Conservation (phyloP, 2,329 filamentous ascomycete genomes). For the Aspergillus udagawae region DNA sequence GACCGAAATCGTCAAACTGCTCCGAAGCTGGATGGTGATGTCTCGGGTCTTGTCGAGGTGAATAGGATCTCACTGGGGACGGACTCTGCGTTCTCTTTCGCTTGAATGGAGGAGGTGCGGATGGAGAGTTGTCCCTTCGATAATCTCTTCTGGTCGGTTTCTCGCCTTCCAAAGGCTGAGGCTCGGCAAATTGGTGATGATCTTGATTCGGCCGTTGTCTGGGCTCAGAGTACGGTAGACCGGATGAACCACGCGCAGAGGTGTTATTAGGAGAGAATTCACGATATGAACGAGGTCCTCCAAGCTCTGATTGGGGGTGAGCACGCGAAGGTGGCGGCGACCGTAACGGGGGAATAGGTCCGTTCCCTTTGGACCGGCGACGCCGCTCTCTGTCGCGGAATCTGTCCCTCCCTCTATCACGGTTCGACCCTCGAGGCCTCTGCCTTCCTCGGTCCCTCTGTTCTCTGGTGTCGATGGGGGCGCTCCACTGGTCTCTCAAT, state of each 20-base stretch:
- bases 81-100: slow-evolving; percentile 40
- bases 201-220: slow-evolving; percentile 19
- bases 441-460: slow-evolving; percentile 31
- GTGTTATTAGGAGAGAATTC: slow-evolving; percentile 25
- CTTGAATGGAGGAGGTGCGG: slow-evolving; percentile 30
- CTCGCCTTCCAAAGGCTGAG: slow-evolving; percentile 16
- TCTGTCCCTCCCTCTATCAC: slow-evolving; percentile 36
- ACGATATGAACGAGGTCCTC: slow-evolving; percentile 26
- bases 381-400: slow-evolving; percentile 38
- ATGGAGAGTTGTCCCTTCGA: slow-evolving; percentile 29
- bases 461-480: slow-evolving; percentile 39
- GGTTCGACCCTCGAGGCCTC: slow-evolving; percentile 41
- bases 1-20: slow-evolving; percentile 34
- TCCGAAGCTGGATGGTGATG: slow-evolving; percentile 24
- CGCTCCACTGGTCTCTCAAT: slow-evolving; percentile 50
- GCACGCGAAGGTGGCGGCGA: slow-evolving; percentile 35
- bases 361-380: slow-evolving; percentile 30
- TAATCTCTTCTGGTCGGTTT: slow-evolving; percentile 20
- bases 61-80: slow-evolving; percentile 31
- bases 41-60: slow-evolving; percentile 19
- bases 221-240: slow-evolving; percentile 16
- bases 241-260: slow-evolving; percentile 25
- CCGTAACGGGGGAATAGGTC: slow-evolving; percentile 39
- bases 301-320: slow-evolving; percentile 26
- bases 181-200: slow-evolving; percentile 19